Evolutionary conservation across 73 alveolate species (phyloP).

Genomic region (Paramecium octaurelia): DNA sequence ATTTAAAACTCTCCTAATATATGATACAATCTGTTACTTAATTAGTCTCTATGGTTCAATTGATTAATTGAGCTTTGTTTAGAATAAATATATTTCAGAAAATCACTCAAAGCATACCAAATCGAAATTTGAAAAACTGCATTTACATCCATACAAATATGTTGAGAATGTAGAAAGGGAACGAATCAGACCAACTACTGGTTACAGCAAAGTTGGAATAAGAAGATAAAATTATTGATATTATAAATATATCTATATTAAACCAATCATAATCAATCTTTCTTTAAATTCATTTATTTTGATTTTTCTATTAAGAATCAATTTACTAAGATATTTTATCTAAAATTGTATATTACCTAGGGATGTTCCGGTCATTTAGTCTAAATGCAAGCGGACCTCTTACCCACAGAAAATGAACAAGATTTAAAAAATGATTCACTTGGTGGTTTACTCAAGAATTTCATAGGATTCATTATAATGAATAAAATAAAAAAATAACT

Average conservation of each 20-base stretch:
- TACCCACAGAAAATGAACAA: not conserved
- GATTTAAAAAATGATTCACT: not conserved
- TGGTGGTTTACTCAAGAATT: not conserved
- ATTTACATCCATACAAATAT: constrained; percentile 23
- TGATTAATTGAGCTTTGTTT: not conserved
- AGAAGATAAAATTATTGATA: not conserved
- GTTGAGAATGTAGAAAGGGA: constrained; percentile 24
- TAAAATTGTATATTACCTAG: too few relatives aligned
- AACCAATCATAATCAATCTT: not conserved
- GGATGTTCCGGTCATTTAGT: too few relatives aligned
- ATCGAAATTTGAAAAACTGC: constrained; percentile 6
- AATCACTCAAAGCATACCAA: not conserved
- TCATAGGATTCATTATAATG: not conserved
- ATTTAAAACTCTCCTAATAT: not conserved
- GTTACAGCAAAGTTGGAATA: not conserved
- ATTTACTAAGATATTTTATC: too few relatives aligned
- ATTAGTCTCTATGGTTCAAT: constrained; percentile 32
- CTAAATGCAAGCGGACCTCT: too few relatives aligned
- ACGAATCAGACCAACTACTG: constrained; percentile 27
- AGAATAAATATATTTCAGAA: not conserved
- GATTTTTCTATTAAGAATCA: too few relatives aligned
- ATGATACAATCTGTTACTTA: constrained; percentile 10
- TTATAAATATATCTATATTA: not conserved
- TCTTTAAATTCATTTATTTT: not conserved
- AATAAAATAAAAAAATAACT: not conserved